These are phyloP conservation scores for Monosporascus sp. DNA, from an alignment of 2,329 filamentous ascomycete species.

Conservation along the genomic window DNA sequence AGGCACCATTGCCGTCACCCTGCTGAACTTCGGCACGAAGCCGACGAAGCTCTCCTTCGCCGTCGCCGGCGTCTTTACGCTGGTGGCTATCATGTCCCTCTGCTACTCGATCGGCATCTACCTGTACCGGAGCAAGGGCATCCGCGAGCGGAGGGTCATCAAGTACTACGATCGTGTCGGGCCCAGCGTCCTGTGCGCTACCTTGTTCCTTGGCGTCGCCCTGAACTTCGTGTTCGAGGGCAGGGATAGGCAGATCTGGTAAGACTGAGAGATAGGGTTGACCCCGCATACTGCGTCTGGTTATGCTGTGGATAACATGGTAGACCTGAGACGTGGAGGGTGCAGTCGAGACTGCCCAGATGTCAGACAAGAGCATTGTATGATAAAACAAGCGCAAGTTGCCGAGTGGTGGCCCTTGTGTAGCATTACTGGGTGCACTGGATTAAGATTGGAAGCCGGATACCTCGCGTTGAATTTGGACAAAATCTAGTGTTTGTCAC, in stretches of 20 bases:
- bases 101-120: constrained; percentile 81
- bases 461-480: too few species aligned
- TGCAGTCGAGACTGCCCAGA: too few species aligned
- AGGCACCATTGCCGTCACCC: constrained; percentile 75
- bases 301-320: neutral
- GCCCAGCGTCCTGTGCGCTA: constrained; percentile 68
- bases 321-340: too few species aligned
- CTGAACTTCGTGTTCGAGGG: constrained; percentile 78
- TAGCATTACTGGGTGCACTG: too few species aligned
- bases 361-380: too few species aligned
- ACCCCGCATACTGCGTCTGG: neutral
- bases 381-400: too few species aligned
- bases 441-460: too few species aligned
- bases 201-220: constrained; percentile 67
- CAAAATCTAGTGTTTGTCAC: too few species aligned
- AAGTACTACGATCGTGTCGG: constrained; percentile 89
- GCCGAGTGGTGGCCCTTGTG: too few species aligned
- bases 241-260: constrained; percentile 54
- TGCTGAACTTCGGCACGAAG: constrained; percentile 72
- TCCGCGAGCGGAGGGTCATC: constrained; percentile 76
- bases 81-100: constrained; percentile 72
- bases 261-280: constrained; percentile 3
- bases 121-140: constrained; percentile 80
- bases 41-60: constrained; percentile 55
- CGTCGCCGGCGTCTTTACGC: constrained; percentile 72